Evolutionary conservation across 2,329 filamentous ascomycete species (phyloP), one percentile per base, ranked within the genome.

Genomic region (Aspergillus pseudotamarii): DNA sequence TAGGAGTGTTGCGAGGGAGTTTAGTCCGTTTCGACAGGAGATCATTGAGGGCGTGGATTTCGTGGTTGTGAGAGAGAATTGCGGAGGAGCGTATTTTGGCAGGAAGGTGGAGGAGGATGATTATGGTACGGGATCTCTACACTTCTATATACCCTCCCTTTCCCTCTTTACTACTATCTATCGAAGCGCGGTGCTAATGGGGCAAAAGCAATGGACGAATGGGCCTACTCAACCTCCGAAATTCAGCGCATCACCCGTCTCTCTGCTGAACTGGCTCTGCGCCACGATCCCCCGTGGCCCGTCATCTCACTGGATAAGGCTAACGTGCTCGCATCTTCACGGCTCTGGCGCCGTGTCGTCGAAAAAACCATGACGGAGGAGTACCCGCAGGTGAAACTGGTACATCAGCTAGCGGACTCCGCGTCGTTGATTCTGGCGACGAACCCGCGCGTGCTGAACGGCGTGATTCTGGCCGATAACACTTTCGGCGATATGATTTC

Each of bases 351-450:
- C 64, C 92, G 90, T 79, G 90, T 91, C 2, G 90, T 96, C 53
- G 88, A 87, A 57, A 90, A 94, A 79, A 87, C 92, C 56, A 93
- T 96, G 83, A 85, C 83, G 69, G 86, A 87, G 59, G 94, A 97
- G 83, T 97, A 94, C 79, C 92, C 94, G 3, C 87, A 94, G 74
- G 81, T 97, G 53, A 88, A 90, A 81, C 79, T 94, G 23, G 85
- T 88, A 64, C 93, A 96, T 75, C 93, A 97, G 79, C 86, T 97
- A 48, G 96, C 96, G 71, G 94, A 97, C 80, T 92, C 88, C 58
- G 93, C 93, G 19, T 93, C 93, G 68, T 93, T 97, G 91, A 83
- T 97, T 69, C 91, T 97, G 88, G 88, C 96, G 73, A 96, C 94
- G 85, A 95, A 93, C 80, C 94, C 93, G 9, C 84, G 88, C 16